phyloP scores from a whole-genome alignment of 2,329 filamentous ascomycete species.

The Beauveria sp. region DNA sequence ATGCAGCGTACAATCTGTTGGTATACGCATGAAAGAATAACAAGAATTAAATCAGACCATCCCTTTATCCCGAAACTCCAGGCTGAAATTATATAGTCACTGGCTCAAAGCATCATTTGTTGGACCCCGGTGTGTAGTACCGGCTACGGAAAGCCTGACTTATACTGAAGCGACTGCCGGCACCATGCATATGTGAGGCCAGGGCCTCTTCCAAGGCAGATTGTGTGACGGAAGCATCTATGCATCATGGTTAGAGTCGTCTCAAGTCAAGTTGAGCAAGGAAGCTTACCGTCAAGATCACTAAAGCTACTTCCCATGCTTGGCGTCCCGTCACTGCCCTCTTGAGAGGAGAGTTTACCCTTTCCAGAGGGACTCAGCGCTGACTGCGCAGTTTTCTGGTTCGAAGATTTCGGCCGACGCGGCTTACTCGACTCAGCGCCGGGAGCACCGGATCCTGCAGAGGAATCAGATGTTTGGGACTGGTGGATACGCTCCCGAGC shows the following conservation, averaged over 20 bases:
- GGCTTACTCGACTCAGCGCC: constrained; percentile 23
- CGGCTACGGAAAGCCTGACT: constrained; percentile 59
- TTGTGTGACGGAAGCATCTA: constrained; percentile 73
- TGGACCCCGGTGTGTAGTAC: constrained; percentile 43
- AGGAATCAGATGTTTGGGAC: constrained; percentile 57
- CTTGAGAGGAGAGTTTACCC: constrained; percentile 43
- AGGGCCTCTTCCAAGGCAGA: constrained; percentile 73
- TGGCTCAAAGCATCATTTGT: constrained; percentile 16
- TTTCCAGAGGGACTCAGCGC: constrained; percentile 45
- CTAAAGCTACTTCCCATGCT: constrained; percentile 84
- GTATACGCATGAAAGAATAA: neutral
- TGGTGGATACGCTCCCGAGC: constrained; percentile 32
- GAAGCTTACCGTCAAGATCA: constrained; percentile 62
- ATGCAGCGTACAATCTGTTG: neutral
- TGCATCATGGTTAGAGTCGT: constrained; percentile 9
- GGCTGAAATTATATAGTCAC: neutral
- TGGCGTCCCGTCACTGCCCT: constrained; percentile 65
- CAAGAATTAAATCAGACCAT: constrained; percentile 2
- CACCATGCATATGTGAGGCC: constrained; percentile 43
- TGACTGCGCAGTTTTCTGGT: constrained; percentile 48
- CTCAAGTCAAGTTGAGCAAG: constrained; percentile 2
- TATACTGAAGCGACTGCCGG: constrained; percentile 53
- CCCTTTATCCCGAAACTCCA: neutral
- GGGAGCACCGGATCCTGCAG: constrained; percentile 42
- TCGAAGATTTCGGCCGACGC: constrained; percentile 35